These are phyloP conservation scores for Kalanchoe fedtschenkoi DNA, from an alignment of 164 flowering plant species.

Conservation along the genomic window DNA sequence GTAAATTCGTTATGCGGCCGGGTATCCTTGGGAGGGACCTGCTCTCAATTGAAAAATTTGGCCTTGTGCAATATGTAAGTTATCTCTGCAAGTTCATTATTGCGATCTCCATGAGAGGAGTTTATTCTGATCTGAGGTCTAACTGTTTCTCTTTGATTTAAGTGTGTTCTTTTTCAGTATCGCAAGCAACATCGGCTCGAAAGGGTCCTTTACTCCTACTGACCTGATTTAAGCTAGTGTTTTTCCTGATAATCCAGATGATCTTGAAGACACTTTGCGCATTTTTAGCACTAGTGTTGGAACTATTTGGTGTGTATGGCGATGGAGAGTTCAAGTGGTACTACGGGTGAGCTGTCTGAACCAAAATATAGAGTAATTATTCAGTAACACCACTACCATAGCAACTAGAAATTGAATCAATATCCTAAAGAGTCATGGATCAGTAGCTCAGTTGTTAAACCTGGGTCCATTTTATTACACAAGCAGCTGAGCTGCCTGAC, in stretches of 20 bases:
- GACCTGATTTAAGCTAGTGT: conserved; percentile 9
- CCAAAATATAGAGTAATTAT: conserved; percentile 33
- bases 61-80: conserved; percentile 89
- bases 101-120: not conserved
- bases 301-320: conserved; percentile 74
- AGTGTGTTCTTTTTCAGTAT: too few relatives aligned
- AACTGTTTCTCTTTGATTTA: too few relatives aligned
- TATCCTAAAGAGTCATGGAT: too few relatives aligned
- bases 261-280: conserved; percentile 78
- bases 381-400: too few relatives aligned
- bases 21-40: conserved; percentile 41
- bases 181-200: too few relatives aligned
- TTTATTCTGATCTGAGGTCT: not conserved
- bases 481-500: conserved; percentile 19
- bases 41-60: conserved; percentile 55
- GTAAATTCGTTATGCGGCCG: conserved; percentile 49
- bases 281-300: conserved; percentile 63
- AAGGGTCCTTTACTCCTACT: not conserved
- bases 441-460: too few relatives aligned
- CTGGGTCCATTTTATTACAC: too few relatives aligned
- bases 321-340: conserved; percentile 90
- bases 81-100: not conserved
- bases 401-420: too few relatives aligned
- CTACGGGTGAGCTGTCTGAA: conserved; percentile 65
- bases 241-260: conserved; percentile 45